A percentile compares a stretch with the other conserved stretches of the same genome.
phyloP scores from a whole-genome alignment of 2,329 filamentous ascomycete species.

The Acephala macrosclerotiorum region DNA sequence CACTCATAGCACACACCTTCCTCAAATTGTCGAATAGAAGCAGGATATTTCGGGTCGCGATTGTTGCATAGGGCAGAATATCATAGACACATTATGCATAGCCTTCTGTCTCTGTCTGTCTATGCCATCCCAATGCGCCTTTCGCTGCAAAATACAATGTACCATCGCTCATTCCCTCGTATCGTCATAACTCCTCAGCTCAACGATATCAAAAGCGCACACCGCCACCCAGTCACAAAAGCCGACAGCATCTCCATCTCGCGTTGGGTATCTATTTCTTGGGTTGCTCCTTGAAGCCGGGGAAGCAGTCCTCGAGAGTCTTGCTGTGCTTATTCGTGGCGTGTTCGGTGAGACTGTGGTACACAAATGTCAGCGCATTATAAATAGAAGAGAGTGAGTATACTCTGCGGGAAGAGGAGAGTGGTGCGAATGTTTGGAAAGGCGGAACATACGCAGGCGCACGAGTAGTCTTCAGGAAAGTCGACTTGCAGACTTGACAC shows the following conservation, averaged over 20 bases:
- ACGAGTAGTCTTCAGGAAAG: slow-evolving; percentile 80
- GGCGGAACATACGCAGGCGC: slow-evolving; percentile 66
- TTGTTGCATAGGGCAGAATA: not conserved
- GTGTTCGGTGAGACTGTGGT: slow-evolving; percentile 69
- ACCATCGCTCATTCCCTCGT: slow-evolving; percentile 17
- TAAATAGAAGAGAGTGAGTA: not conserved
- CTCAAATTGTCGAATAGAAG: no score
- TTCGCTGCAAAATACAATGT: slow-evolving; percentile 29
- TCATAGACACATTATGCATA: slow-evolving; percentile 30
- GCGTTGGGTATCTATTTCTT: slow-evolving; percentile 15
- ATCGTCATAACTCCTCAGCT: slow-evolving; percentile 12
- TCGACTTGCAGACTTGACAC: slow-evolving; percentile 78
- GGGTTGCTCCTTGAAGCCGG: slow-evolving; percentile 48
- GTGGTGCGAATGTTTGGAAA: not conserved
- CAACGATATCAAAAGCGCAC: not conserved
- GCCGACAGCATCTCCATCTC: not conserved
- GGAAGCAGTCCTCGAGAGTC: slow-evolving; percentile 75
- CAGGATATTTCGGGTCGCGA: no score
- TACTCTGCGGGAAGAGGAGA: not conserved
- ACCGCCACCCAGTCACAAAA: slow-evolving; percentile 5
- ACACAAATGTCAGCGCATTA: slow-evolving; percentile 7
- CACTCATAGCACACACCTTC: no score
- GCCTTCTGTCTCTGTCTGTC: slow-evolving; percentile 22
- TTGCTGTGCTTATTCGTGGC: slow-evolving; percentile 81
- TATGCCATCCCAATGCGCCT: slow-evolving; percentile 37